These are phyloP conservation scores for Poa annua DNA, from an alignment of 176 grass and related monocot species.

Conservation along the genomic window DNA sequence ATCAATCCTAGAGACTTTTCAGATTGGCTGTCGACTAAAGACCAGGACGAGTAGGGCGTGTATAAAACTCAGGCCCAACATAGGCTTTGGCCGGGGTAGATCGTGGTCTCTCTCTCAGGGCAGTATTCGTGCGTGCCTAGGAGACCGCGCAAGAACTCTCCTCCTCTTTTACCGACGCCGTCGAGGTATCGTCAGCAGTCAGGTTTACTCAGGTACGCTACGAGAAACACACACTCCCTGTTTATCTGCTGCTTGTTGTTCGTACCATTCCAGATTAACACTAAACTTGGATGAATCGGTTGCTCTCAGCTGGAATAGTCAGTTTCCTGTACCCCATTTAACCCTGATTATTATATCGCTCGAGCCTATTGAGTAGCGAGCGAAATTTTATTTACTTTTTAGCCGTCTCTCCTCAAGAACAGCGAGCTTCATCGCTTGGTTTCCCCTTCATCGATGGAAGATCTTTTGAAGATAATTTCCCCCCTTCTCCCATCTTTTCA, in stretches of 20 bases:
- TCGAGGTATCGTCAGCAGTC: constrained; percentile 4
- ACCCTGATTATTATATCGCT: constrained; percentile 4
- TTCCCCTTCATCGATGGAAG: background rate
- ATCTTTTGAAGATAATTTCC: background rate
- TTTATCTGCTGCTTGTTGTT: background rate
- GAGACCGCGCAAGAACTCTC: background rate
- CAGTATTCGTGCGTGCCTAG: background rate
- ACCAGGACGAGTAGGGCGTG: background rate
- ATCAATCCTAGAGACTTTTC: background rate
- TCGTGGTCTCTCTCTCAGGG: background rate
- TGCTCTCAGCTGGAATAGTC: background rate
- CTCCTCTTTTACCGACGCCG: constrained; percentile 22
- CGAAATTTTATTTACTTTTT: too few species aligned
- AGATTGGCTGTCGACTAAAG: background rate
- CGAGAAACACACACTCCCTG: background rate
- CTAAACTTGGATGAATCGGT: background rate
- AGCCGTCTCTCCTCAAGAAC: background rate
- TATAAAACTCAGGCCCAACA: background rate
- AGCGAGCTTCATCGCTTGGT: constrained; percentile 17
- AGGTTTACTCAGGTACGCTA: background rate
- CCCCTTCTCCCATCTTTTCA: background rate
- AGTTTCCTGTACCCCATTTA: background rate
- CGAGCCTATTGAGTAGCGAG: background rate
- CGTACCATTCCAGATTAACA: background rate
- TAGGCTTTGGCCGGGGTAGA: background rate